Conservation (phyloP, 805 yeast species). For the Candida ascalaphidarum region DNA sequence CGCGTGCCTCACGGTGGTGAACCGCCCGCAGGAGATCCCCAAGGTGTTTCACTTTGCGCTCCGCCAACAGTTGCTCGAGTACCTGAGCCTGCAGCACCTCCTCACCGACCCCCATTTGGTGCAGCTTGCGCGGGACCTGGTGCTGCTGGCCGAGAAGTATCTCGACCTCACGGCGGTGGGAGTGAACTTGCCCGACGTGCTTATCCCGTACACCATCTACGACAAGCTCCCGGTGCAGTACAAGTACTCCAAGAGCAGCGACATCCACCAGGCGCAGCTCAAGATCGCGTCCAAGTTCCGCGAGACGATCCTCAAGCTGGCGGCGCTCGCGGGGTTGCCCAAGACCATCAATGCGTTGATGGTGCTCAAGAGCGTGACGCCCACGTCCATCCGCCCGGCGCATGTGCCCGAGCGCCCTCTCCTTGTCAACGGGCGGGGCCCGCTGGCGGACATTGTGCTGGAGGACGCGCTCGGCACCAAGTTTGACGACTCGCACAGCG, state of each 20-base stretch:
- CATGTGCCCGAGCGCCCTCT: slow-evolving; percentile 17
- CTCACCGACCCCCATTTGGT: slow-evolving; percentile 25
- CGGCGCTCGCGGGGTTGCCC: slow-evolving; percentile 80
- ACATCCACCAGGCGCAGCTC: slow-evolving; percentile 26
- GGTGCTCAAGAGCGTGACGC: slow-evolving; percentile 57
- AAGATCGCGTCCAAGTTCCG: slow-evolving; percentile 47
- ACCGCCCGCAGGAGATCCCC: slow-evolving; percentile 76
- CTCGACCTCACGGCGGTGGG: slow-evolving; percentile 33
- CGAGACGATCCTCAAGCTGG: slow-evolving; percentile 70
- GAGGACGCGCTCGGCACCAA: slow-evolving; percentile 32
- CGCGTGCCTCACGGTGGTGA: slow-evolving; percentile 73
- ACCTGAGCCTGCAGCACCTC: slow-evolving; percentile 12
- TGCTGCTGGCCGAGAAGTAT: slow-evolving; percentile 27
- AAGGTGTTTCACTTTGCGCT: slow-evolving; percentile 62
- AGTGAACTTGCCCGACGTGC: slow-evolving; percentile 31
- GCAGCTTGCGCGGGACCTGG: slow-evolving; percentile 31
- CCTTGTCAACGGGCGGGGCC: slow-evolving; percentile 24
- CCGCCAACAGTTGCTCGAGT: slow-evolving; percentile 33
- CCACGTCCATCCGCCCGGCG: slow-evolving; percentile 23
- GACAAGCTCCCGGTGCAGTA: slow-evolving; percentile 28
- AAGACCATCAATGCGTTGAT: slow-evolving; percentile 74
- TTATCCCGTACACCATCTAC: slow-evolving; percentile 30
- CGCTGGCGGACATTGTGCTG: slow-evolving; percentile 27
- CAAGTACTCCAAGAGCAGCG: slow-evolving; percentile 24
- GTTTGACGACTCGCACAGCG: slow-evolving; percentile 15